Evolutionary conservation across 257 asterid species (phyloP).

Genomic region (Buddleja alternifolia): DNA sequence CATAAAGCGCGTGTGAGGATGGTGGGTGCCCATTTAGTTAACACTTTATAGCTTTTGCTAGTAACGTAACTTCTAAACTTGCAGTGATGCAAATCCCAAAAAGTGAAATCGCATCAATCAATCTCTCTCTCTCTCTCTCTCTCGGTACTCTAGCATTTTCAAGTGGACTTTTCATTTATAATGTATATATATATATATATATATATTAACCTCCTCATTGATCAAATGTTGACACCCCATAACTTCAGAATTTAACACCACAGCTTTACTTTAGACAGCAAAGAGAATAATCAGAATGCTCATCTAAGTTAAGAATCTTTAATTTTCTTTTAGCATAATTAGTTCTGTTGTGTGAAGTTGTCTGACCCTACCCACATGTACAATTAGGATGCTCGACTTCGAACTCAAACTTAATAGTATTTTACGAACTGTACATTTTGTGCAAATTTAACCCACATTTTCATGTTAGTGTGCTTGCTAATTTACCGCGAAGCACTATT

Average conservation of each 20-base stretch:
- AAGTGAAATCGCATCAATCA: constrained; percentile 36
- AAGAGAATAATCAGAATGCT: constrained; percentile 28
- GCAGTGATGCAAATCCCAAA: constrained; percentile 48
- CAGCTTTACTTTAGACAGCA: constrained; percentile 35
- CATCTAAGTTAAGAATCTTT: constrained; percentile 35
- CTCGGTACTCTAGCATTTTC: too few relatives aligned
- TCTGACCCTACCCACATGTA: too few relatives aligned
- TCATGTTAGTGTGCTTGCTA: too few relatives aligned
- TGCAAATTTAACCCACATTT: too few relatives aligned
- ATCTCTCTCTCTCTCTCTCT: constrained; percentile 18
- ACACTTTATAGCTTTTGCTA: constrained; percentile 35
- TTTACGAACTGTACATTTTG: too few relatives aligned
- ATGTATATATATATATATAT: not conserved
- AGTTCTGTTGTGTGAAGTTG: too few relatives aligned
- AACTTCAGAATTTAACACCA: constrained; percentile 24
- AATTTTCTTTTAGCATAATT: too few relatives aligned
- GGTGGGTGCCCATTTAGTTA: constrained; percentile 44
- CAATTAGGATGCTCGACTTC: too few relatives aligned
- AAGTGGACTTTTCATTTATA: too few relatives aligned
- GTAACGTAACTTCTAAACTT: constrained; percentile 55
- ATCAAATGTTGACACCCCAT: constrained; percentile 33
- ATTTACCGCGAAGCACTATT: too few relatives aligned
- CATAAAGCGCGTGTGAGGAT: constrained; percentile 27
- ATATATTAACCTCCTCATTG: constrained; percentile 7
- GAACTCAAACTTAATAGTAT: too few relatives aligned